phyloP scores from a whole-genome alignment of 345 rosid species.

The Heritiera fomes region DNA sequence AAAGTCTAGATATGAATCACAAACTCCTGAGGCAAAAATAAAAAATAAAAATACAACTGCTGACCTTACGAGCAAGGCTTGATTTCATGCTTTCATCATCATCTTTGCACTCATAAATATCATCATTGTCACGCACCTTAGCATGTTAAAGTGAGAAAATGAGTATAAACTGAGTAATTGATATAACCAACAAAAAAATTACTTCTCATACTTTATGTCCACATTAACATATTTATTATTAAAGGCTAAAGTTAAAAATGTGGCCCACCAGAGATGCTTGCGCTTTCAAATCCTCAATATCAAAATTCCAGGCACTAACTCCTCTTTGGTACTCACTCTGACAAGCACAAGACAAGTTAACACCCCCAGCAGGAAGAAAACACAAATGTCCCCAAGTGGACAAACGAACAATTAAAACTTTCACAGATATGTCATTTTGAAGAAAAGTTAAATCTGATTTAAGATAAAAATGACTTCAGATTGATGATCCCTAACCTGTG shows the following conservation, averaged over 20 bases:
- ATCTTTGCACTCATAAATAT: constrained; percentile 51
- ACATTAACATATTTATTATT: constrained; percentile 13
- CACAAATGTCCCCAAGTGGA: constrained; percentile 6
- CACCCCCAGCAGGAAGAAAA: background rate
- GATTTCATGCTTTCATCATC: constrained; percentile 54
- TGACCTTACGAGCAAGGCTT: constrained; percentile 48
- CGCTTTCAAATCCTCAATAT: constrained; percentile 85
- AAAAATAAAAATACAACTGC: background rate
- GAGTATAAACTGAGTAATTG: constrained; percentile 11
- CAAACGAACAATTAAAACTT: background rate
- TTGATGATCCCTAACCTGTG: constrained; percentile 59
- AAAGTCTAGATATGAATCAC: background rate
- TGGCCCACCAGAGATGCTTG: constrained; percentile 85
- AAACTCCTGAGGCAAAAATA: background rate
- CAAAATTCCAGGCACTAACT: constrained; percentile 99
- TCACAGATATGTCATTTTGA: background rate
- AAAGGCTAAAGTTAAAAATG: constrained; percentile 11
- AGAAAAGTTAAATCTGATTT: background rate
- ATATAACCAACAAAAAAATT: constrained; percentile 20
- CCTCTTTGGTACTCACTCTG: constrained; percentile 99
- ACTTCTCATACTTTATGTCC: background rate
- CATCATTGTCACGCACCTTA: constrained; percentile 81
- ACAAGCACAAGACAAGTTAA: constrained; percentile 19
- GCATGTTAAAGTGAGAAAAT: constrained; percentile 22
- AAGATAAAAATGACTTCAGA: background rate